These are phyloP conservation scores for Mollisia scopiformis DNA, from an alignment of 2,329 filamentous ascomycete genomes.

Conservation along the genomic window DNA sequence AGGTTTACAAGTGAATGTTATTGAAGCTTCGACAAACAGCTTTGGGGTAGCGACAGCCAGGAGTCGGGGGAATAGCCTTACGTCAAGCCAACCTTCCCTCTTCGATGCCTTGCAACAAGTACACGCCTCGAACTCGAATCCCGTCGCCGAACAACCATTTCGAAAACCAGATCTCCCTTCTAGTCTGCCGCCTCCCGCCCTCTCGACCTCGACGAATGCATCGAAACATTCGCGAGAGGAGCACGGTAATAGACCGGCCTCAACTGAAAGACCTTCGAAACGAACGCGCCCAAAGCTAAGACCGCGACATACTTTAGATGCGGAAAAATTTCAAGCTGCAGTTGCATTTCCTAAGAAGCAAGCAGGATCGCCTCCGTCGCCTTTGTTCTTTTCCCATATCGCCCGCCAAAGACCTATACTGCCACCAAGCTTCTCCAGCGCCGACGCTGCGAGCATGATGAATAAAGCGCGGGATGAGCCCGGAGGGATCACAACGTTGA, in stretches of 20 bases:
- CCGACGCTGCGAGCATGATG: conserved; percentile 27
- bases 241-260: conserved; percentile 11
- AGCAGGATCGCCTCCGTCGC: conserved; percentile 42
- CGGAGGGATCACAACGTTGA: conserved; percentile 52
- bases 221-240: conserved; percentile 31
- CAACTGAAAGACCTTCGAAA: conserved; percentile 33
- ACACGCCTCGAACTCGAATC: background rate
- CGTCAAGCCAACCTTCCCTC: too few relatives aligned
- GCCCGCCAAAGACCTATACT: conserved; percentile 45
- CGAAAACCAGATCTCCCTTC: conserved; percentile 12
- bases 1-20: background rate
- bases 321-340: conserved; percentile 35
- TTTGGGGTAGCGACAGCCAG: too few relatives aligned
- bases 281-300: conserved; percentile 30
- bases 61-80: background rate
- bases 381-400: conserved; percentile 55
- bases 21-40: background rate
- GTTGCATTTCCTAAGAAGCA: conserved; percentile 9
- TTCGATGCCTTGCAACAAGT: conserved; percentile 1
- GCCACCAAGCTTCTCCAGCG: conserved; percentile 37
- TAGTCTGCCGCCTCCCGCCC: background rate
- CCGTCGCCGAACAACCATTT: background rate
- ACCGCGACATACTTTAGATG: conserved; percentile 40
- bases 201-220: conserved; percentile 14
- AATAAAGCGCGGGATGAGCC: conserved; percentile 28